Conservation (phyloP, 768 basidiomycete species). For the Basidioascus undulatus region DNA sequence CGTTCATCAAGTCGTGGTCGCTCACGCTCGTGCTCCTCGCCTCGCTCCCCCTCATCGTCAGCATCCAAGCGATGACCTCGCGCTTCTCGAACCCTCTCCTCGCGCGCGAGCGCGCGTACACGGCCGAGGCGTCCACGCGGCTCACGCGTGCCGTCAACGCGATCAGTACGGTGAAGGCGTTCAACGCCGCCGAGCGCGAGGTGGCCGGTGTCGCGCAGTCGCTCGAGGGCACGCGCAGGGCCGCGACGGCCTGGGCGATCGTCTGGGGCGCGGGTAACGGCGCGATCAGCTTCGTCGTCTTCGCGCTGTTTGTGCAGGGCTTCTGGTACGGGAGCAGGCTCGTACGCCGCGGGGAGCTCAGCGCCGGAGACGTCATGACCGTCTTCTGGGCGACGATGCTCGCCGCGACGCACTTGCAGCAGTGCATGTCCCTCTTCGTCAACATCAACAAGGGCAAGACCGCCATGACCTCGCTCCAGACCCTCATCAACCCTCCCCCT, state of each 20-base stretch:
- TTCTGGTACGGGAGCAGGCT: constrained; percentile 89
- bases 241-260: constrained; percentile 31
- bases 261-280: constrained; percentile 56
- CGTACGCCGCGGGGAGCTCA: constrained; percentile 47
- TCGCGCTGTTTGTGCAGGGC: constrained; percentile 84
- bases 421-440: constrained; percentile 61
- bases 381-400: constrained; percentile 95
- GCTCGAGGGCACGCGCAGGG: constrained; percentile 23
- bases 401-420: constrained; percentile 64
- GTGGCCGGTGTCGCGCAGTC: constrained; percentile 26
- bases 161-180: constrained; percentile 78
- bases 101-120: constrained; percentile 35
- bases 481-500: constrained; percentile 27
- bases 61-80: constrained; percentile 57
- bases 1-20: constrained; percentile 50
- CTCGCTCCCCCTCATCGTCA: constrained; percentile 53
- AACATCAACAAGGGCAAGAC: constrained; percentile 58
- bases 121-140: constrained; percentile 47
- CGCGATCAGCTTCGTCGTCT: constrained; percentile 51
- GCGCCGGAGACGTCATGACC: constrained; percentile 65
- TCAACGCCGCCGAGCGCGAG: constrained; percentile 47
- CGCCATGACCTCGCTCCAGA: constrained; percentile 43
- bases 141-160: constrained; percentile 50
- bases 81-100: constrained; percentile 41
- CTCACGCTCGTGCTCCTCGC: constrained; percentile 82